Percentiles rank a stretch among this genome's conserved stretches.
These are phyloP conservation scores for Talaromyces liani DNA, from an alignment of 495 filamentous ascomycete species.

Conservation along the genomic window DNA sequence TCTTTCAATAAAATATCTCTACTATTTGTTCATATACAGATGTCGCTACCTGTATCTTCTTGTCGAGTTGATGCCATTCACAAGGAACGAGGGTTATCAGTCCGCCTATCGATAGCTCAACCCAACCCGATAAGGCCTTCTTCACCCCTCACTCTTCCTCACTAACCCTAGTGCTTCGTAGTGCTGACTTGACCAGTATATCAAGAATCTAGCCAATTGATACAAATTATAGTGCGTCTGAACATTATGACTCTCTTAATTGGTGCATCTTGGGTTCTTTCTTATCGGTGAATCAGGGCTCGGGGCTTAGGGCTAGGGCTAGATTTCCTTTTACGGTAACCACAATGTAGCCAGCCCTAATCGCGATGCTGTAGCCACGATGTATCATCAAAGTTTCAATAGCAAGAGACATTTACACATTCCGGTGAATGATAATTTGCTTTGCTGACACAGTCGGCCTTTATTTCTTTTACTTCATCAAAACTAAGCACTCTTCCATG, in stretches of 20 bases:
- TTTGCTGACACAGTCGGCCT: not conserved
- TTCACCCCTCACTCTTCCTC: not conserved
- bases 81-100: not conserved
- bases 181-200: not conserved
- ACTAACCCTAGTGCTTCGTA: not conserved
- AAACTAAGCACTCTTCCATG: not conserved
- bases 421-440: not conserved
- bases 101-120: not conserved
- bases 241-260: not conserved
- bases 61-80: not conserved
- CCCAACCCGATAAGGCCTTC: not conserved
- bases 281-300: not conserved
- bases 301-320: constrained; percentile 1
- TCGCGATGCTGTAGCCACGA: not conserved
- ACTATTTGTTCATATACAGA: not conserved
- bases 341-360: not conserved
- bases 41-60: not conserved
- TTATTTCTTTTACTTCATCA: not conserved
- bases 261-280: not conserved
- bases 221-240: not conserved
- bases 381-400: not conserved
- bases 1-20: not conserved
- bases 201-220: too few species aligned
- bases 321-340: not conserved
- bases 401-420: not conserved